phyloP scores from a whole-genome alignment of 2,329 filamentous ascomycete species.

The Dothideomycetidae sp. region DNA sequence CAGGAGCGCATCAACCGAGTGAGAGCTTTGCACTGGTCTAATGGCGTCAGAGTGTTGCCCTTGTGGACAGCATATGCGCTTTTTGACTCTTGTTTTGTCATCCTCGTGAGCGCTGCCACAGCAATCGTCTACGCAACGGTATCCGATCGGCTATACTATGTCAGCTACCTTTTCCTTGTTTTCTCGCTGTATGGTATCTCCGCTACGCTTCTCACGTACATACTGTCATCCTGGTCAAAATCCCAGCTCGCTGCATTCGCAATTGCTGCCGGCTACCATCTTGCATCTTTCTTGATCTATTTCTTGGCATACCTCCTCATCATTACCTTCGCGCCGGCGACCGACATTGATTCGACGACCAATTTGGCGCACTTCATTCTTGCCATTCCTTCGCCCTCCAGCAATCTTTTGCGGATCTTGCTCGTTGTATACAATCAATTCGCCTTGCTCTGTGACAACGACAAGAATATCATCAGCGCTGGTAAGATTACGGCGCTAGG shows the following conservation, averaged over 20 bases:
- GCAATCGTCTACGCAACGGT: constrained; percentile 53
- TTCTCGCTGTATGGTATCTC: constrained; percentile 70
- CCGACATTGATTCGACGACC: constrained; percentile 52
- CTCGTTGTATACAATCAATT: constrained; percentile 74
- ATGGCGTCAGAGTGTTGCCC: constrained; percentile 68
- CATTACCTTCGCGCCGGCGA: constrained; percentile 58
- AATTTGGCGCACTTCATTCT: constrained; percentile 62
- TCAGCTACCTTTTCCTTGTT: constrained; percentile 69
- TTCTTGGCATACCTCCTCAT: constrained; percentile 29
- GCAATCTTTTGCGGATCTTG: constrained; percentile 57
- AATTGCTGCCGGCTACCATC: constrained; percentile 64
- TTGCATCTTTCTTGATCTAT: constrained; percentile 35
- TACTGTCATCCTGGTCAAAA: constrained; percentile 64
- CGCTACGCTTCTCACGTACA: constrained; percentile 61
- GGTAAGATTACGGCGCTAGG: constrained; percentile 62
- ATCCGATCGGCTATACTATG: constrained; percentile 57
- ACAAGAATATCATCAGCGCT: constrained; percentile 51
- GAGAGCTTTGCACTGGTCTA: constrained; percentile 76
- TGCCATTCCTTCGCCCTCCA: constrained; percentile 59
- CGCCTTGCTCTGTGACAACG: constrained; percentile 57
- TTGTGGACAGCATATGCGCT: constrained; percentile 71
- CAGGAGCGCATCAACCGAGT: constrained; percentile 66
- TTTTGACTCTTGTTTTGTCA: constrained; percentile 66
- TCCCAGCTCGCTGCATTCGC: constrained; percentile 77
- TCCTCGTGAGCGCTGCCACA: constrained; percentile 50